Base-by-base conservation (phyloP, 2,329 filamentous ascomycete genomes). In the Apiospora saccharicola region DNA sequence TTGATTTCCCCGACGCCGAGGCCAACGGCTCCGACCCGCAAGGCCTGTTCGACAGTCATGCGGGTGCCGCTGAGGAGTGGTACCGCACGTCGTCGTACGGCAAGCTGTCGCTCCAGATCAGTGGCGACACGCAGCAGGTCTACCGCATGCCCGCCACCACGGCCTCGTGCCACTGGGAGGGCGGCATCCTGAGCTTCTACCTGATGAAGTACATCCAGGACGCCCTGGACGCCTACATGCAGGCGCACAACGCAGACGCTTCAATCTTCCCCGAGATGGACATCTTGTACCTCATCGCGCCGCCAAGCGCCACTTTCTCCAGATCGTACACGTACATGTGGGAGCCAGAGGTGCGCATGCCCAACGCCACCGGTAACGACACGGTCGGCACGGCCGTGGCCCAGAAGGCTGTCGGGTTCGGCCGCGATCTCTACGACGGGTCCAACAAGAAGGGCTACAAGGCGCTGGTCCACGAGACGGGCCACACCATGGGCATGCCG, bases 141-240 rank as follows among this genome's bases (percentile, higher is more conserved):
- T 68, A 68, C 67, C 67, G 67, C 67, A 68, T 68, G 67, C 67
- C 41, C 43, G 43, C 41, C 14, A 44, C 43, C 67, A 12, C 44
- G 14, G 22, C 22, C 67, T 44, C 41, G 24, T 68, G 47, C 67
- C 14, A 46, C 5, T 30, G 67, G 41, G 24, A 26, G 67, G 24
- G 24, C 16, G 67, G 37, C 22, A 22, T 26, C 7, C 7, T 13
- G 41, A 10, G 13, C 22, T 46, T 8, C 41, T 8, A 57, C 51
- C 51, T 57, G 4, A 8, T 13, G 37, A 16, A 16, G 22, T 68
- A 46, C 64, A 14, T 43, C 19, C 37, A 44, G 67, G 67, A 47
- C 24, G 43, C 67, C 14, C 22, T 68, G 43, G 67, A 68, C 37
- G 67, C 67, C 43, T 68, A 68, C 43, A 44, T 68, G 41, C 24